These are phyloP conservation scores for Curvularia sp. DNA, from an alignment of 2,329 filamentous ascomycete species.

Conservation along the genomic window DNA sequence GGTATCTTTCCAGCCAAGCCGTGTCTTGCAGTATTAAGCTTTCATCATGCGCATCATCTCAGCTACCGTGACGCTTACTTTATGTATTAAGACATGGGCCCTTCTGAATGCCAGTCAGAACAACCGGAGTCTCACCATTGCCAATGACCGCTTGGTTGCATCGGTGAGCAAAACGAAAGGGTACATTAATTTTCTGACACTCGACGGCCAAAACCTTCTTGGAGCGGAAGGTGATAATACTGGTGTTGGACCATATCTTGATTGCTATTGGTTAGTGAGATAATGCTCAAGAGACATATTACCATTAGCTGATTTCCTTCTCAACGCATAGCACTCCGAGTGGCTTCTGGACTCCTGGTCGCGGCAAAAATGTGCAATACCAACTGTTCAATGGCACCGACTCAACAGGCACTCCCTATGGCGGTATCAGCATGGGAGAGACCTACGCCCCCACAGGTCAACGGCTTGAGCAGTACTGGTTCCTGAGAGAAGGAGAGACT, in stretches of 20 bases:
- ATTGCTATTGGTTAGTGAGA: constrained; percentile 27
- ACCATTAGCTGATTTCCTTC: background rate
- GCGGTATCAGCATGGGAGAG: constrained; percentile 66
- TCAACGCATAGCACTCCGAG: constrained; percentile 54
- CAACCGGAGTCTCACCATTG: constrained; percentile 45
- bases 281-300: background rate
- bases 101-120: constrained; percentile 28
- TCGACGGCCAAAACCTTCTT: constrained; percentile 53
- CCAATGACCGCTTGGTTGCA: constrained; percentile 56
- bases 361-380: constrained; percentile 53
- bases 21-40: background rate
- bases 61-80: constrained; percentile 17
- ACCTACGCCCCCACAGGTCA: constrained; percentile 65
- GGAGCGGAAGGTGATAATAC: constrained; percentile 30
- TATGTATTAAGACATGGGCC: constrained; percentile 22
- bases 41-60: constrained; percentile 24
- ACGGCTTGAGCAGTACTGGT: constrained; percentile 69
- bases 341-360: constrained; percentile 67
- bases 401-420: constrained; percentile 60
- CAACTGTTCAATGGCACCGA: constrained; percentile 61
- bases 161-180: constrained; percentile 55
- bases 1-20: constrained; percentile 4
- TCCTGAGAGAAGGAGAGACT: constrained; percentile 67
- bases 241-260: constrained; percentile 52
- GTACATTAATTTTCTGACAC: constrained; percentile 52